Conservation (phyloP, 495 filamentous ascomycete genomes). For the Penicillium silybi region DNA sequence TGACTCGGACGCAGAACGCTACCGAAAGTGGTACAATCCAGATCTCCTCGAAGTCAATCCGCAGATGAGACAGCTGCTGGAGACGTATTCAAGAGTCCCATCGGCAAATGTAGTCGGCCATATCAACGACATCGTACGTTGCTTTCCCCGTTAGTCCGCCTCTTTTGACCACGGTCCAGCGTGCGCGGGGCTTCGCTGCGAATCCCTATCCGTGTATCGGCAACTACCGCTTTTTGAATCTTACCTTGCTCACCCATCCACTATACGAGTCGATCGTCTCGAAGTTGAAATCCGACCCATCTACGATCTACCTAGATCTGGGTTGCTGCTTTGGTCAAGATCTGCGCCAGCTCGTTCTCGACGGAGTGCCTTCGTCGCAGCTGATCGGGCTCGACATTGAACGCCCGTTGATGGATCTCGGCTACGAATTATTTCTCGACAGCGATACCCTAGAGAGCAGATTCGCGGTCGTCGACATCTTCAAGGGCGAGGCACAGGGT, state of each 20-base stretch:
- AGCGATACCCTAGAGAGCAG: constrained; percentile 19
- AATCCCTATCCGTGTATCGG: constrained; percentile 42
- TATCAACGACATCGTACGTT: constrained; percentile 9
- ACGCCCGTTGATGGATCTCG: constrained; percentile 43
- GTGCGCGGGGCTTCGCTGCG: constrained; percentile 4
- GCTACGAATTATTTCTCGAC: constrained; percentile 49
- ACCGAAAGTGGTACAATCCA: constrained; percentile 11
- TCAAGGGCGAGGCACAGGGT: constrained; percentile 6
- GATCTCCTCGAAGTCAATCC: constrained; percentile 10
- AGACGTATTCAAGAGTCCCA: constrained; percentile 6
- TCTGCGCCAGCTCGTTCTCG: constrained; percentile 37
- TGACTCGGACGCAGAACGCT: constrained; percentile 2
- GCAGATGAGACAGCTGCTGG: constrained; percentile 7
- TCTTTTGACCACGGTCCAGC: neutral
- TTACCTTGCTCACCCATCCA: constrained; percentile 26
- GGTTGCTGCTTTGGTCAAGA: constrained; percentile 48
- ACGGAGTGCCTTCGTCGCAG: constrained; percentile 38
- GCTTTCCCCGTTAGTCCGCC: neutral
- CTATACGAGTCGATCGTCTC: constrained; percentile 26
- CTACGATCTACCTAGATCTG: constrained; percentile 31
- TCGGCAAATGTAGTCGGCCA: constrained; percentile 3
- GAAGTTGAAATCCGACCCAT: constrained; percentile 24
- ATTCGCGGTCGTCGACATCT: constrained; percentile 32
- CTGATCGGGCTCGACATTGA: constrained; percentile 47
- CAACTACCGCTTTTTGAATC: constrained; percentile 41